Evolutionary conservation across 495 filamentous ascomycete genomes (phyloP).

Genomic region (Penicillium silybi): DNA sequence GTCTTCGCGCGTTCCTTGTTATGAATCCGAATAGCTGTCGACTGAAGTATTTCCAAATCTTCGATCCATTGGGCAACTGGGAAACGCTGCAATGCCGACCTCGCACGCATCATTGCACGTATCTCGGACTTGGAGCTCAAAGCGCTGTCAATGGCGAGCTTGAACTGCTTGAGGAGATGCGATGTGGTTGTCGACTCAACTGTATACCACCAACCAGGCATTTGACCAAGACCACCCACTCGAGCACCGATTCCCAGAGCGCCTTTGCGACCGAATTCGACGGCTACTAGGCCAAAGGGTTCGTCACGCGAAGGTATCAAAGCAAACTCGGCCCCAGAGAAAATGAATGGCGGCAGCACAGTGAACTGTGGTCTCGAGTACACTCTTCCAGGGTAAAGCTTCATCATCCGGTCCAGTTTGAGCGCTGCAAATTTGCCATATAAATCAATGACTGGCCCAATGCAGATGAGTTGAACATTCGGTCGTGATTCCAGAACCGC

Average conservation of each 20-base stretch:
- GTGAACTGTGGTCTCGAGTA: conserved; percentile 77
- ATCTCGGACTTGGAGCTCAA: conserved; percentile 56
- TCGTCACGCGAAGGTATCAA: conserved; percentile 77
- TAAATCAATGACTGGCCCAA: conserved; percentile 73
- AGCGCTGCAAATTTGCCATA: conserved; percentile 75
- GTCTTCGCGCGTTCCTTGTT: conserved; percentile 37
- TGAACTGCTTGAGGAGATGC: conserved; percentile 71
- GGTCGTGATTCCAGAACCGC: conserved; percentile 63
- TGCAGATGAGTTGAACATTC: conserved; percentile 64
- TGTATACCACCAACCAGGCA: conserved; percentile 75
- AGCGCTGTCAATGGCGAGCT: conserved; percentile 61
- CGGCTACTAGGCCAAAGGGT: conserved; percentile 77
- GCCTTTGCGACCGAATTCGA: conserved; percentile 76
- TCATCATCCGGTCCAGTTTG: conserved; percentile 69
- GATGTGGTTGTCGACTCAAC: conserved; percentile 66
- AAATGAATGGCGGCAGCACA: conserved; percentile 67
- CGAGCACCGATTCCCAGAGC: conserved; percentile 69
- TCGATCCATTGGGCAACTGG: conserved; percentile 67
- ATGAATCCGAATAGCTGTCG: conserved; percentile 50
- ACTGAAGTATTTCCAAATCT: conserved; percentile 58
- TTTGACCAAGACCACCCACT: conserved; percentile 67
- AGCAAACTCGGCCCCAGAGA: conserved; percentile 75
- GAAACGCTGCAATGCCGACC: conserved; percentile 73
- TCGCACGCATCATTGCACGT: conserved; percentile 67
- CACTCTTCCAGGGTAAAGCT: conserved; percentile 70